Evolutionary conservation across 2,329 filamentous ascomycete species (phyloP).

Genomic region (Didymella keratinophila): DNA sequence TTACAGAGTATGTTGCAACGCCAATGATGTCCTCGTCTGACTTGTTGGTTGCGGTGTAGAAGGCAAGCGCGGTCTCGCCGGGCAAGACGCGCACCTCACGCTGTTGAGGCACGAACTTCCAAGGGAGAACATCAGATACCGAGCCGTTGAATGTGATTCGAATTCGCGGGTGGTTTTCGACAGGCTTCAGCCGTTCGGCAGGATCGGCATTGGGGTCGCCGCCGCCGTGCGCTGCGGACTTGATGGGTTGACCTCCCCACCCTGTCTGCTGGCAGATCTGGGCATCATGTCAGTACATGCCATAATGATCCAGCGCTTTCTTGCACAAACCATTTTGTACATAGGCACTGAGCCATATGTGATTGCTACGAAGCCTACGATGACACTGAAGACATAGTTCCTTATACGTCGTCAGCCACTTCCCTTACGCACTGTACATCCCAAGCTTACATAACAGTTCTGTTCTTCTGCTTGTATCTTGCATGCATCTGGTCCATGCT

Average conservation of each 20-base stretch:
- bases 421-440: not conserved
- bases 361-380: slow-evolving; percentile 79
- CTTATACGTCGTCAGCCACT: slow-evolving; percentile 49
- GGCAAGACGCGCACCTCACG: slow-evolving; percentile 94
- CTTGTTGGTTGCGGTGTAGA: slow-evolving; percentile 95
- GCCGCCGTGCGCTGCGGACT: slow-evolving; percentile 73
- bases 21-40: slow-evolving; percentile 94
- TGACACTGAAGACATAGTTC: slow-evolving; percentile 78
- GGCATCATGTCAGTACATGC: not conserved
- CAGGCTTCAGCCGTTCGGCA: slow-evolving; percentile 78
- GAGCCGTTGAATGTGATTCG: slow-evolving; percentile 96
- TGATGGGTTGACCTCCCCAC: slow-evolving; percentile 92
- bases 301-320: not conserved
- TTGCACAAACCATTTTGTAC: slow-evolving; percentile 78
- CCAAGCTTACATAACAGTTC: slow-evolving; percentile 65
- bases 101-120: slow-evolving; percentile 97
- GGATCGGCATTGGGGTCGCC: slow-evolving; percentile 67
- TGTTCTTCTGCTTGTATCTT: slow-evolving; percentile 72
- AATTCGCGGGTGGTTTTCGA: slow-evolving; percentile 81
- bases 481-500: slow-evolving; percentile 71
- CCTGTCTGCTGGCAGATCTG: slow-evolving; percentile 85
- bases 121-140: slow-evolving; percentile 92
- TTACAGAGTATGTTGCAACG: slow-evolving; percentile 97
- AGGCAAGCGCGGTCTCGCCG: slow-evolving; percentile 94
- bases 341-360: slow-evolving; percentile 85